A percentile compares a stretch with the other conserved stretches of the same genome.
phyloP scores from a whole-genome alignment of 257 asterid species.

The Osmanthus fragrans region DNA sequence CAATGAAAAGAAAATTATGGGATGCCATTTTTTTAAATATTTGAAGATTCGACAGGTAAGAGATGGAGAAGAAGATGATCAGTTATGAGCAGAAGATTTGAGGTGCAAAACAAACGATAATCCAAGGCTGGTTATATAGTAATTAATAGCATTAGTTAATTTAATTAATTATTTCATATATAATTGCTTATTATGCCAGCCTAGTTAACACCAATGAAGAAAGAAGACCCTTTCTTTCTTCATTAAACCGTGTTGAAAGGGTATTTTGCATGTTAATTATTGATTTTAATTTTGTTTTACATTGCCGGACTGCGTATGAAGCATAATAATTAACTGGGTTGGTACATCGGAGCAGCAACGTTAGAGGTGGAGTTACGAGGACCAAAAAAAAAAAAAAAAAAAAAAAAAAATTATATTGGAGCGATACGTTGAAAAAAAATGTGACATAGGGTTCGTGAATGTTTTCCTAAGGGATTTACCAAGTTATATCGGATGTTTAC shows the following conservation, averaged over 20 bases:
- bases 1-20: slow-evolving; percentile 9
- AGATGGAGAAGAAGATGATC: background rate
- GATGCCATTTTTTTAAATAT: slow-evolving; percentile 29
- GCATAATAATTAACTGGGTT: too few relatives aligned
- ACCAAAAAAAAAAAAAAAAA: too few relatives aligned
- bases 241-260: background rate
- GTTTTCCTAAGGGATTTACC: too few relatives aligned
- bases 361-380: too few relatives aligned
- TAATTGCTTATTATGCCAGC: background rate
- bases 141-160: background rate
- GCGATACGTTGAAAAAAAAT: too few relatives aligned
- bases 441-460: too few relatives aligned
- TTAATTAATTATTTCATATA: too few relatives aligned
- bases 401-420: too few relatives aligned
- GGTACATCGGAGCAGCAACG: too few relatives aligned
- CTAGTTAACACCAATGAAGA: background rate
- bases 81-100: background rate
- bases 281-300: background rate
- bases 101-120: background rate
- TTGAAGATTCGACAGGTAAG: background rate
- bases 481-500: too few relatives aligned
- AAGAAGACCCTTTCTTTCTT: background rate
- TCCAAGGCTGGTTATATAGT: background rate
- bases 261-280: background rate
- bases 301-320: too few relatives aligned